Base-by-base conservation (phyloP, 768 basidiomycete species). In the Cystofilobasidium bisporidii region DNA sequence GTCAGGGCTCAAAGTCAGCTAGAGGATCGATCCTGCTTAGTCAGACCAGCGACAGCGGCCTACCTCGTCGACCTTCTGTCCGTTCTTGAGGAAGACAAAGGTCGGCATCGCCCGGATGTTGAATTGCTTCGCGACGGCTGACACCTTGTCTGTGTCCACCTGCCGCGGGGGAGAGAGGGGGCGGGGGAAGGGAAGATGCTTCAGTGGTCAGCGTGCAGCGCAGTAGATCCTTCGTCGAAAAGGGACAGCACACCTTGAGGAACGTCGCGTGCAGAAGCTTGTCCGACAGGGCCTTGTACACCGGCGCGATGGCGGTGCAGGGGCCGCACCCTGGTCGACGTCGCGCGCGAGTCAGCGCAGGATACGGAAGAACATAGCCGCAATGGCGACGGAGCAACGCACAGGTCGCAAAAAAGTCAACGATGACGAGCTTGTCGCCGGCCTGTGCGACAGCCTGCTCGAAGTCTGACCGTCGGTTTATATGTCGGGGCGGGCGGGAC, bases 71-170 rank as follows among this genome's bases (percentile, higher is more conserved):
- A 78, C 71, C 69, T 77, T 74, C 36, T 72, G 48, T 8, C 76
- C 76, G 18, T 72, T 75, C 66, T 76, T 77, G 61, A 77, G 47
- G 65, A 76, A 77, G 63, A 76, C 74, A 72, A 78, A 78, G 0
- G 77, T 78, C 0, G 77, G 77, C 76, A 78, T 77, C 12, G 77
- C 77, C 12, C 69, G 38, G 26, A 78, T 69, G 32, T 62, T 61
- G 71, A 72, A 78, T 38, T 74, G 58, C 45, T 71, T 71, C 20
- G 77, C 75, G 28, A 78, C 69, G 45, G 70, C 71, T 20, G 55
- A 47, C 28, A 74, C 71, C 57, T 71, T 72, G 70, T 78, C 77
- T 32, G 76, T 75, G 59, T 78, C 77, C 61, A 78, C 73, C 15
- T 67, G 36, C 36, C n/a, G n/a, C n/a, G n/a, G n/a, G n/a, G n/a